These are phyloP conservation scores for Colletotrichum sp. DNA, from an alignment of 2,329 filamentous ascomycete genomes.

Conservation along the genomic window DNA sequence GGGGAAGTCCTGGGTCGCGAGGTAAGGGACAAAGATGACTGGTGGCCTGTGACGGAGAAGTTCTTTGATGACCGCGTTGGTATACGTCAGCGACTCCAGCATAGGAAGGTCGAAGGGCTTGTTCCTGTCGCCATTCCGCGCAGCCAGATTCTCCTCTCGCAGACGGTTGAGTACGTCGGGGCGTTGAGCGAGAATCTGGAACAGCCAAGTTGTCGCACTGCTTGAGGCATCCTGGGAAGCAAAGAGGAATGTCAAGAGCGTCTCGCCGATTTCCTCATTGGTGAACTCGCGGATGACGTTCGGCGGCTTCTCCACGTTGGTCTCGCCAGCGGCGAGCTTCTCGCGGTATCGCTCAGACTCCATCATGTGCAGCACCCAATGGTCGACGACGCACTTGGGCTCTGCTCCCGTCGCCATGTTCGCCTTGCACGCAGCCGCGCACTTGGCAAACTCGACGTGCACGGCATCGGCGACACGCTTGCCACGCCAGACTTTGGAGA, in stretches of 20 bases:
- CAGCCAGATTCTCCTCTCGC: slow-evolving; percentile 50
- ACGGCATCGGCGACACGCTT: slow-evolving; percentile 78
- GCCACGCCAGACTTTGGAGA: slow-evolving; percentile 77
- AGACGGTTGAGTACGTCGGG: slow-evolving; percentile 51
- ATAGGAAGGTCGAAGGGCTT: slow-evolving; percentile 46
- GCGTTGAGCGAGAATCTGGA: slow-evolving; percentile 54
- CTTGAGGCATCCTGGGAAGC: slow-evolving; percentile 58
- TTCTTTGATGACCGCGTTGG: slow-evolving; percentile 57
- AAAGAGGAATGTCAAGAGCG: slow-evolving; percentile 58
- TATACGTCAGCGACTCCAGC: slow-evolving; percentile 54
- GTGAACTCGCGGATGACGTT: slow-evolving; percentile 56
- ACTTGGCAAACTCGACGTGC: slow-evolving; percentile 71
- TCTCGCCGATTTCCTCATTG: slow-evolving; percentile 52
- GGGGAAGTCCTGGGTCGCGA: slow-evolving; percentile 50
- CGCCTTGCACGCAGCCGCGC: slow-evolving; percentile 72
- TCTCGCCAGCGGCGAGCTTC: slow-evolving; percentile 62
- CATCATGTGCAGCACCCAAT: slow-evolving; percentile 77
- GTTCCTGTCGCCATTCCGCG: slow-evolving; percentile 43
- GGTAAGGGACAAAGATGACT: slow-evolving; percentile 59
- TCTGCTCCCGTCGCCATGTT: slow-evolving; percentile 72
- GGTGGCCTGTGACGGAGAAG: slow-evolving; percentile 55
- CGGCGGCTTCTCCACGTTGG: slow-evolving; percentile 42
- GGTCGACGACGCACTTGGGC: slow-evolving; percentile 76
- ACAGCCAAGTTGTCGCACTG: slow-evolving; percentile 57
- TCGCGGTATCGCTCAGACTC: slow-evolving; percentile 71